Base-by-base conservation (phyloP, 768 basidiomycete species). In the Lactarius hatsudake region DNA sequence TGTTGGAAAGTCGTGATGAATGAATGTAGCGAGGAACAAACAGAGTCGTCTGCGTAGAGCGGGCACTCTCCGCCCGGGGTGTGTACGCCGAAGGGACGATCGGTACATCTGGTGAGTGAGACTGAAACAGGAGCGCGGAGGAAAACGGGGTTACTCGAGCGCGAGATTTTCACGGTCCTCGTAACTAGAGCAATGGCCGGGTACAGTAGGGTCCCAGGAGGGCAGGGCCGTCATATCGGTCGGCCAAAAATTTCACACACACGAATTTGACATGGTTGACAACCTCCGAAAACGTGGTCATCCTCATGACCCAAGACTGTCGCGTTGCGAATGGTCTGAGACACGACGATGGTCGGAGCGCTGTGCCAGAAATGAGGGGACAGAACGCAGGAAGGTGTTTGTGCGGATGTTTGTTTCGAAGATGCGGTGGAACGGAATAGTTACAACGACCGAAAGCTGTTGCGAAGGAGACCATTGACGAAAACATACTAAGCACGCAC, bases 221-320 rank as follows among this genome's bases (percentile, higher is more conserved):
- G 58, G 48, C 15, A 43, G 59, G 43, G 58, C 36, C 51, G 13
- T 63, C 62, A 36, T 38, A 67, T 68, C 59, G 63, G 62, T 60
- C 51, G 62, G 58, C 30, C 63, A 64, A 53, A 68, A 36, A 32
- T 61, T 67, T 67, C 54, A 67, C 61, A 51, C 62, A 64, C 48
- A 63, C 36, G 59, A 68, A 68, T 68, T 64, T 68, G 67, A 68
- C 67, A 64, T 61, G 42, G 7, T 38, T 60, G 63, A 61, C 30
- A 61, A 56, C 66, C 48, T 67, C 66, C 66, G 66, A 58, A 58
- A 67, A 62, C 54, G 65, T 62, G 66, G 61, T 18, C 38, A 40
- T 53, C 57, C 48, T 12, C 61, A 63, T 63, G 62, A 63, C 40
- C 59, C 61, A 63, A 43, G 57, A 59, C 51, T n/a, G 38, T 43